Base-by-base conservation (phyloP, 164 flowering plant species). In the Vitis cinerea region DNA sequence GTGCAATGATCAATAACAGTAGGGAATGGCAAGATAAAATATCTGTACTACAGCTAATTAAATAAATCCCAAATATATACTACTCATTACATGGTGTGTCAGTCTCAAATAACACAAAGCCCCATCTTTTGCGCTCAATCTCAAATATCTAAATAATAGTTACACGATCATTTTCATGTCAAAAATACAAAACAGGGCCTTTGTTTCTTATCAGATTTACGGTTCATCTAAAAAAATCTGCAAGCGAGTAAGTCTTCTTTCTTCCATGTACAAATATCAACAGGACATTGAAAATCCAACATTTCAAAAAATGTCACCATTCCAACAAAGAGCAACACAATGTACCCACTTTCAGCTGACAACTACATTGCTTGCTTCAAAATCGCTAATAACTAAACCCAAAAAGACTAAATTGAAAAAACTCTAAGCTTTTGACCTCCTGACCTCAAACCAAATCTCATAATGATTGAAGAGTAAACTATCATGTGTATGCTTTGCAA, bases 401-500 rank as follows among this genome's bases (percentile, higher is more conserved):
- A 60, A 44, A 14, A 55, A 49, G 70, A 58, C 30, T 64, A 14
- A 15, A 27, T 17, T 27, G 48, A 13, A 14, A 29, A 19, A 52
- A 48, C 48, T 29, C 78, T 83, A 90, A 52, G 70, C 79, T 72
- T 78, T 82, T 14, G 63, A 63, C 59, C 94, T 75, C 72, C 86
- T 84, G 68, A 94, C 90, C 81, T 86, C 97, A 19, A 19, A 19
- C 23, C 23, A 19, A 19, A 19, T 19, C 77, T 94, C 97, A 66
- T 89, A 94, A 71, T 94, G 98, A 70, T 94, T 94, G 73, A 95
- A 95, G 17, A 95, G 84, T 66, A 95, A 83, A 73, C 99, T 95
- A 80, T 95, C 98, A 72, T 95, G 98, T 1, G 86, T 91, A n/a
- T 82, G 89, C 81, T 95, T 93, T 31, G 91, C 90, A 8, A 89